Percentiles rank a stretch among this genome's conserved stretches.
These are phyloP conservation scores for Magnolia officinalis DNA, from an alignment of 164 flowering plant species.

Conservation along the genomic window DNA sequence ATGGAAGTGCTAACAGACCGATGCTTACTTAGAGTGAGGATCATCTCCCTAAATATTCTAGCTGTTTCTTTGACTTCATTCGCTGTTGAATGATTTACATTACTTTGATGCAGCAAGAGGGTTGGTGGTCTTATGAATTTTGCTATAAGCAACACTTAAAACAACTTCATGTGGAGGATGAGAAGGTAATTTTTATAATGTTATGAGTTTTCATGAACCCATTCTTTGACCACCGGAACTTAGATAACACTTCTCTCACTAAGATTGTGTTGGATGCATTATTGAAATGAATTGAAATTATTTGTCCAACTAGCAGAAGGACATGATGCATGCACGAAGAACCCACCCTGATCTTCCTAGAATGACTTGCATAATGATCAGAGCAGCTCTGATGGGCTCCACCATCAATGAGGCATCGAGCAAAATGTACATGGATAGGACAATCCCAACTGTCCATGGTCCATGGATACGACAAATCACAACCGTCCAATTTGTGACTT, in stretches of 20 bases:
- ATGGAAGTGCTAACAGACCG: conserved; percentile 67
- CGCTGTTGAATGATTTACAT: conserved; percentile 4
- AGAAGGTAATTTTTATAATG: conserved; percentile 53
- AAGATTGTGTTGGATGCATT: neutral
- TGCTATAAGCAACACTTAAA: conserved; percentile 69
- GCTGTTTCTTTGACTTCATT: neutral
- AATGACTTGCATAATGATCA: too few relatives aligned
- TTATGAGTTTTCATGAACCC: neutral
- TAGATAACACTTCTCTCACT: neutral
- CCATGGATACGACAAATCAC: too few relatives aligned
- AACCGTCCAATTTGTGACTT: too few relatives aligned
- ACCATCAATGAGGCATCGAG: too few relatives aligned
- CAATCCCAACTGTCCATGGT: too few relatives aligned
- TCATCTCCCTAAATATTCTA: neutral
- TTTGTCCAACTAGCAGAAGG: too few relatives aligned
- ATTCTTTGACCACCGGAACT: neutral
- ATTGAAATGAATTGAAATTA: too few relatives aligned
- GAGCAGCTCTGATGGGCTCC: too few relatives aligned
- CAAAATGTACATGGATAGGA: too few relatives aligned
- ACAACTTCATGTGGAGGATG: conserved; percentile 83
- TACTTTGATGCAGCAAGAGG: conserved; percentile 76
- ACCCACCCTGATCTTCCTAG: too few relatives aligned
- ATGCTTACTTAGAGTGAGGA: conserved; percentile 72
- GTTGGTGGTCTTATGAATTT: conserved; percentile 99
- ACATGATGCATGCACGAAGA: too few relatives aligned